Conservation (phyloP, 371 early-diverging fungal species). For the Basidiobolus heterosporus region DNA sequence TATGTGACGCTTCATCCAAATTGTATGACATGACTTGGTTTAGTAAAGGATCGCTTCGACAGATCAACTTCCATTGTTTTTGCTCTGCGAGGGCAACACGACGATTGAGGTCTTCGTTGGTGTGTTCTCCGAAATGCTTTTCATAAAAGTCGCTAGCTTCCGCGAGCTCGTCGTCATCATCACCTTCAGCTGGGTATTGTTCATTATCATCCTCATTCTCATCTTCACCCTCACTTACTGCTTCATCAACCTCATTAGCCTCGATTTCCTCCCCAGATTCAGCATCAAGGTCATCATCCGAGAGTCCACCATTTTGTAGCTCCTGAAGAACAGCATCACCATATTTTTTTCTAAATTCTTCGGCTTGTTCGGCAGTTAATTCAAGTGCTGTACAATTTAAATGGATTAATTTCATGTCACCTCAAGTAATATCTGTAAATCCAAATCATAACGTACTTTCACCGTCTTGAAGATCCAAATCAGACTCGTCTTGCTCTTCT, state of each 20-base stretch:
- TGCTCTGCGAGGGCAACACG: conserved; percentile 26
- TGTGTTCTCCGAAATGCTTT: conserved; percentile 26
- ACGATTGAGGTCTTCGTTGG: conserved; percentile 19
- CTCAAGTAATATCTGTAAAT: not conserved
- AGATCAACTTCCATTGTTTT: conserved; percentile 18
- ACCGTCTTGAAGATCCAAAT: conserved; percentile 11
- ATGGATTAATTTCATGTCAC: not conserved
- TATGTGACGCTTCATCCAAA: not conserved
- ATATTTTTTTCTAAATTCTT: not conserved
- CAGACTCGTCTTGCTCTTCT: conserved; percentile 12
- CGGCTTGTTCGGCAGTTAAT: not conserved
- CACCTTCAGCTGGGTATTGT: conserved; percentile 7
- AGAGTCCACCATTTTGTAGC: not conserved
- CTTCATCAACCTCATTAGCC: conserved; percentile 14
- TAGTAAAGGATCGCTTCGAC: conserved; percentile 6
- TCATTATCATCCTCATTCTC: conserved; percentile 9
- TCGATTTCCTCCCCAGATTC: conserved; percentile 14
- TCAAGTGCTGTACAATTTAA: not conserved
- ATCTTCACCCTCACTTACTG: conserved; percentile 8
- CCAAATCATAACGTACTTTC: not conserved
- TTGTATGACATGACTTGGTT: conserved; percentile 1
- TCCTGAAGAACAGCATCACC: not conserved
- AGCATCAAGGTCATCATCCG: conserved; percentile 15
- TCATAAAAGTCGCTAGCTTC: conserved; percentile 12
- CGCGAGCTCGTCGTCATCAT: conserved; percentile 7